Conservation (phyloP, 495 filamentous ascomycete genomes). For the Staphylotrichum longicolle region DNA sequence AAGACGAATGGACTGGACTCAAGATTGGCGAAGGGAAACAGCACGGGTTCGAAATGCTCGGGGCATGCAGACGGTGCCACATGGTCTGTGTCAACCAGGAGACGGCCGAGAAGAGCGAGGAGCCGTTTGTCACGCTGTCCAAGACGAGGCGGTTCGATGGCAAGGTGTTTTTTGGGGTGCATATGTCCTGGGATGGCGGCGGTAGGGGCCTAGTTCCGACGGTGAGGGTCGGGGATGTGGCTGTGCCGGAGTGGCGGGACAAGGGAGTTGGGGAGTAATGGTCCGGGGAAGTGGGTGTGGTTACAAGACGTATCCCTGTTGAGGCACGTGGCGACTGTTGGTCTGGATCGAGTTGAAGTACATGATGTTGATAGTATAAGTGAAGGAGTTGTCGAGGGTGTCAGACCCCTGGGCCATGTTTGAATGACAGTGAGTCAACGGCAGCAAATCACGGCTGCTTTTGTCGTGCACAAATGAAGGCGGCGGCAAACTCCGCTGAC, state of each 20-base stretch:
- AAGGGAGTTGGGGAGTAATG: not conserved
- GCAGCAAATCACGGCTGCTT: not conserved
- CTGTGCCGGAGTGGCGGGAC: conserved; percentile 29
- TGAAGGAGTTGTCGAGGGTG: not conserved
- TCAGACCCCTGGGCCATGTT: not conserved
- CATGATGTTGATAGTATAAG: too few species aligned
- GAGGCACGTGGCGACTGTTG: too few species aligned
- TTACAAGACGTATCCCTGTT: too few species aligned
- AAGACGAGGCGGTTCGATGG: conserved; percentile 81
- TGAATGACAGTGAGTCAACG: not conserved
- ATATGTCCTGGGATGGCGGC: conserved; percentile 53
- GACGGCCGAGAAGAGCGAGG: conserved; percentile 71
- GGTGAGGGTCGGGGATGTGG: conserved; percentile 57
- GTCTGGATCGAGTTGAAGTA: too few species aligned
- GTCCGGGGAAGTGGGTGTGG: not conserved
- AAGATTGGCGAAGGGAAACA: conserved; percentile 46
- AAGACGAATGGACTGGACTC: conserved; percentile 56
- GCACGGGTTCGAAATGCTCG: conserved; percentile 66
- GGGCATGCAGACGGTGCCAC: conserved; percentile 82
- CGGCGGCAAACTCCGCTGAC: not conserved
- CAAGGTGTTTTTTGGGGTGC: conserved; percentile 82
- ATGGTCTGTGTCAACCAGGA: conserved; percentile 93
- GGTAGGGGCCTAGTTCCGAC: conserved; percentile 37
- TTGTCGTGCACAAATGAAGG: too few species aligned
- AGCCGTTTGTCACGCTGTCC: conserved; percentile 83